Conservation (phyloP, 2,329 filamentous ascomycete genomes). For the Fusarium sp. region DNA sequence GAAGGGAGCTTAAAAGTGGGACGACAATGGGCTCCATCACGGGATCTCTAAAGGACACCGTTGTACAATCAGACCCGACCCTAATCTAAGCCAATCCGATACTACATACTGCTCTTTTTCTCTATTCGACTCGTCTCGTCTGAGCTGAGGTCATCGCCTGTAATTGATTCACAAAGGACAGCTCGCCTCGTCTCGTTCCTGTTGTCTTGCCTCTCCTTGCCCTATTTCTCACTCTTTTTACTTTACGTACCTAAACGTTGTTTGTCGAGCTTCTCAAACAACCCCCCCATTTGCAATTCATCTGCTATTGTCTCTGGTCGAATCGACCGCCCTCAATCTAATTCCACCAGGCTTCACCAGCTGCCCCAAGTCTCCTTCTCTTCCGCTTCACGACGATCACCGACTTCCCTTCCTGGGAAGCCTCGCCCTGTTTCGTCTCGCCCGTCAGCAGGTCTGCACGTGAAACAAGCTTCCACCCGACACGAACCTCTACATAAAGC, state of each 20-base stretch:
- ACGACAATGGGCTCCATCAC: conserved; percentile 44
- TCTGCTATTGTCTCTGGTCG: conserved; percentile 13
- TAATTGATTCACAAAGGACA: conserved; percentile 44
- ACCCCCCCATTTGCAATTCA: conserved; percentile 2
- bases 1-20: conserved; percentile 41
- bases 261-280: conserved; percentile 25
- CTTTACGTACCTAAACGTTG: conserved; percentile 9
- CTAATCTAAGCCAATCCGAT: conserved; percentile 1
- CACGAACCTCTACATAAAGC: conserved; percentile 11
- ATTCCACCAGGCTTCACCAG: conserved; percentile 19
- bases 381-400: conserved; percentile 2
- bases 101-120: conserved; percentile 7
- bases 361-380: conserved; percentile 4
- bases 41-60: conserved; percentile 54
- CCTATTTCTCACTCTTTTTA: conserved; percentile 23
- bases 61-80: conserved; percentile 42
- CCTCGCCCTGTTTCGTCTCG: conserved; percentile 25
- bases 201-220: conserved; percentile 36
- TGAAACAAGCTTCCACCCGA: conserved; percentile 24
- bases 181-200: conserved; percentile 33
- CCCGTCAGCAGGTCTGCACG: conserved; percentile 44
- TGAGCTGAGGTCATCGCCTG: conserved; percentile 45
- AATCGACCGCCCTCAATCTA: conserved; percentile 9
- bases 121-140: conserved; percentile 20
- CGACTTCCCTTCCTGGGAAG: background rate